These are phyloP conservation scores for Fusarium sp. DNA, from an alignment of 2,329 filamentous ascomycete genomes.

Conservation along the genomic window DNA sequence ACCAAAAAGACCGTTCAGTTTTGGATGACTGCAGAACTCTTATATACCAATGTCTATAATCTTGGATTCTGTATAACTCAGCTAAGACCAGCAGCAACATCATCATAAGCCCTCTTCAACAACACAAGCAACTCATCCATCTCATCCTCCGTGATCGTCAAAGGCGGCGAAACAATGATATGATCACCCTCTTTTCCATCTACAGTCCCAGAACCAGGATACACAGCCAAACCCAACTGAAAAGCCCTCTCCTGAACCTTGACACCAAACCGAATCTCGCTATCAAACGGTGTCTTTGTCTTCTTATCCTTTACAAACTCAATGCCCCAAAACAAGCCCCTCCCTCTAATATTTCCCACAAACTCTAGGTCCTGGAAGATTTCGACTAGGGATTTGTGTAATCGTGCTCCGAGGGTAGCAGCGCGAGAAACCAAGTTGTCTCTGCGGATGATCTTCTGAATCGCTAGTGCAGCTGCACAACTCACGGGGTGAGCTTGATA, in stretches of 20 bases:
- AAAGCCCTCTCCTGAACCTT: slow-evolving; percentile 44
- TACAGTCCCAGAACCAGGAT: slow-evolving; percentile 68
- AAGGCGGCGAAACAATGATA: slow-evolving; percentile 73
- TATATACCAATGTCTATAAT: too few relatives aligned
- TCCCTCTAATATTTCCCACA: slow-evolving; percentile 69
- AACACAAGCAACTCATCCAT: slow-evolving; percentile 17
- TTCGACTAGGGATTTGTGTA: slow-evolving; percentile 55
- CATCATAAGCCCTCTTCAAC: slow-evolving; percentile 23
- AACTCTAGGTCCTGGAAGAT: slow-evolving; percentile 54
- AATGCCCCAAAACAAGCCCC: slow-evolving; percentile 60
- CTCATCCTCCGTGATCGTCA: slow-evolving; percentile 60
- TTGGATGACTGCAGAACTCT: too few relatives aligned
- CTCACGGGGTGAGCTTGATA: slow-evolving; percentile 67
- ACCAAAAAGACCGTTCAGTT: too few relatives aligned
- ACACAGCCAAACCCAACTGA: slow-evolving; percentile 56
- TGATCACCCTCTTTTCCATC: slow-evolving; percentile 72
- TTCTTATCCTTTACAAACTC: slow-evolving; percentile 54
- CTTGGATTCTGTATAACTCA: not conserved
- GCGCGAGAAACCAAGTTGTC: slow-evolving; percentile 68
- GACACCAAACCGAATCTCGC: slow-evolving; percentile 36
- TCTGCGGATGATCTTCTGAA: slow-evolving; percentile 65
- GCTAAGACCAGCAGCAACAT: not conserved
- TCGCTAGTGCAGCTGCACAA: slow-evolving; percentile 69
- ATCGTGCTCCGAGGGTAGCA: slow-evolving; percentile 56
- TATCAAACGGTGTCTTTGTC: slow-evolving; percentile 49